Conservation (phyloP, 73 alveolate genomes). For the Halteria grandinella region DNA sequence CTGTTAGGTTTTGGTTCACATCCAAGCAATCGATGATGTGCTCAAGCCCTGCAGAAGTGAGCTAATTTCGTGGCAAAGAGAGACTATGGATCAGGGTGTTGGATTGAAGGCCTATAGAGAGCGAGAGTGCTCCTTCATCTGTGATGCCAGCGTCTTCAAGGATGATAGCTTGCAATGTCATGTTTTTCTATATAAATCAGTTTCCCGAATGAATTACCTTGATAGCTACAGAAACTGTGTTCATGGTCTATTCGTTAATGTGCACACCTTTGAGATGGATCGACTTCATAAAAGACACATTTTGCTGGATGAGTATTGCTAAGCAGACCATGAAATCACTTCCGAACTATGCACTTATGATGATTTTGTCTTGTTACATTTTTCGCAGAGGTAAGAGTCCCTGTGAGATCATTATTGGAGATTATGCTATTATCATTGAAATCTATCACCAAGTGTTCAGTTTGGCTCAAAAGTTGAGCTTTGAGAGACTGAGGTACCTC, state of each 20-base stretch:
- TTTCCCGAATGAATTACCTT: neutral
- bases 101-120: slow-evolving; percentile 31
- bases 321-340: slow-evolving; percentile 24
- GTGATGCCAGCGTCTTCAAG: neutral
- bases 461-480: neutral
- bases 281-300: neutral
- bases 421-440: too few species aligned
- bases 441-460: too few species aligned
- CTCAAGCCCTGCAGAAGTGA: slow-evolving; percentile 16
- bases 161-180: slow-evolving; percentile 1
- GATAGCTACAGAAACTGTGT: slow-evolving; percentile 35
- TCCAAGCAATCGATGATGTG: slow-evolving; percentile 31
- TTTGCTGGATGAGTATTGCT: slow-evolving; percentile 3
- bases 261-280: neutral
- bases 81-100: neutral
- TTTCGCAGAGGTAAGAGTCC: neutral
- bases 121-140: slow-evolving; percentile 41
- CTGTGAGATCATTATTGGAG: neutral
- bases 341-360: neutral
- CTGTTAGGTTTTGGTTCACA: neutral
- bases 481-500: neutral
- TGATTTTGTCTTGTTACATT: slow-evolving; percentile 11
- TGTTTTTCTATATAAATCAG: slow-evolving; percentile 16
- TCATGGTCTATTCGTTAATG: neutral
- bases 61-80: neutral